A percentile compares a stretch with the other conserved stretches of the same genome.
Evolutionary conservation across 202 grass and related monocot genomes (phyloP).

Genomic region (Setaria viridis): DNA sequence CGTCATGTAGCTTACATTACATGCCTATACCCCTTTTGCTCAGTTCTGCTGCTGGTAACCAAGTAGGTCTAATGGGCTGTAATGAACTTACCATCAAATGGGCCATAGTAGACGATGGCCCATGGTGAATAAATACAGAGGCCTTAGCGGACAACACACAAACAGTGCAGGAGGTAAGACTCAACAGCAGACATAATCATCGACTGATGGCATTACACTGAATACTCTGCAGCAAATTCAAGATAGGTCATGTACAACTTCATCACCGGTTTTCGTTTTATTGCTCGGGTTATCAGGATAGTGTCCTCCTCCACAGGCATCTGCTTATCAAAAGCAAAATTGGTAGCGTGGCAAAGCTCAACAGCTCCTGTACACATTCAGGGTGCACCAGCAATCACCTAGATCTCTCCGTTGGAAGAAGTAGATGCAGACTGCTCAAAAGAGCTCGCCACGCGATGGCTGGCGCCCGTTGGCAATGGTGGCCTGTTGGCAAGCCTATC

Average conservation of each 20-base stretch:
- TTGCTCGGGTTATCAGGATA: slow-evolving; percentile 3
- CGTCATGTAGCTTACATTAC: not conserved
- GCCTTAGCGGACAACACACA: not conserved
- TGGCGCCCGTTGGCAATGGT: slow-evolving; percentile 15
- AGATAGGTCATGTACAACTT: not conserved
- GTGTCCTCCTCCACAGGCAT: not conserved
- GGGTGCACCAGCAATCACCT: not conserved
- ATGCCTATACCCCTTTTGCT: not conserved
- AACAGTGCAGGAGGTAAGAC: not conserved
- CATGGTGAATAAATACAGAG: not conserved
- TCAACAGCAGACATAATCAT: not conserved
- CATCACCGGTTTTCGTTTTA: slow-evolving; percentile 14
- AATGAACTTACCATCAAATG: not conserved
- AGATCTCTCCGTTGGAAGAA: slow-evolving; percentile 43
- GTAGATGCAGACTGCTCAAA: slow-evolving; percentile 28
- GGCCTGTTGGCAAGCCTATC: slow-evolving; percentile 51
- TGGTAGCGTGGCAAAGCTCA: not conserved
- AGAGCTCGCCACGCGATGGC: slow-evolving; percentile 44
- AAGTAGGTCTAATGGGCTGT: not conserved
- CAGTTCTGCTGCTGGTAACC: not conserved
- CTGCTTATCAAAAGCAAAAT: slow-evolving; percentile 26
- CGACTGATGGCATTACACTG: not conserved
- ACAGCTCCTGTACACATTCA: slow-evolving; percentile 17
- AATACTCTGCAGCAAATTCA: slow-evolving; percentile 9
- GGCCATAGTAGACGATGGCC: not conserved